phyloP scores from a whole-genome alignment of 2,329 filamentous ascomycete genomes.

The Stachybotrys echinatus region DNA sequence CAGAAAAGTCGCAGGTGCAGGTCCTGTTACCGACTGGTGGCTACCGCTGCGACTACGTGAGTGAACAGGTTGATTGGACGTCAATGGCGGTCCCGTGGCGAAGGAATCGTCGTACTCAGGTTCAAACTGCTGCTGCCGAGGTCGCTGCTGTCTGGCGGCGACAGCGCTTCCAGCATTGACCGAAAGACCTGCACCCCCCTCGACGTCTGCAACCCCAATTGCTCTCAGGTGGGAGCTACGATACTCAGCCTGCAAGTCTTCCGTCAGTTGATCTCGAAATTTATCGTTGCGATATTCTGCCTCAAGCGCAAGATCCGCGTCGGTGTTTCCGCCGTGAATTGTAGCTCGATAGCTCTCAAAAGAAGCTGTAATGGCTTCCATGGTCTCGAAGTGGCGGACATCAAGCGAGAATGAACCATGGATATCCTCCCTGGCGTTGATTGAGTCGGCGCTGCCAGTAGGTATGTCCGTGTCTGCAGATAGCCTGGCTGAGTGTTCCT shows the following conservation, averaged over 20 bases:
- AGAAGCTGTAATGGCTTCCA: not conserved
- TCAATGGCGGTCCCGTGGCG: not conserved
- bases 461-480: not conserved
- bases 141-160: not conserved
- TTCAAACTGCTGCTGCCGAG: not conserved
- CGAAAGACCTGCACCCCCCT: not conserved
- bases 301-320: not conserved
- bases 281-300: not conserved
- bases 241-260: not conserved
- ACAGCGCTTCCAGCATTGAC: not conserved
- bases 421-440: not conserved
- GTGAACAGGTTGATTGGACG: not conserved
- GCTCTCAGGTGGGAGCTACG: not conserved
- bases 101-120: not conserved
- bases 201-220: not conserved
- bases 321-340: not conserved
- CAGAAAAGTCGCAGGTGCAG: not conserved
- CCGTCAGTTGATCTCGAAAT: not conserved
- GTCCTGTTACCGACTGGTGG: not conserved
- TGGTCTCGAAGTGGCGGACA: constrained; percentile 1
- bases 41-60: not conserved
- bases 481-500: not conserved
- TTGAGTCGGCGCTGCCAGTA: not conserved
- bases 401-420: not conserved
- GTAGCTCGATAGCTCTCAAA: not conserved